Percentiles rank a stretch among this genome's conserved stretches.
Conservation (phyloP, 345 rosid species). For the Clausena lansium region DNA sequence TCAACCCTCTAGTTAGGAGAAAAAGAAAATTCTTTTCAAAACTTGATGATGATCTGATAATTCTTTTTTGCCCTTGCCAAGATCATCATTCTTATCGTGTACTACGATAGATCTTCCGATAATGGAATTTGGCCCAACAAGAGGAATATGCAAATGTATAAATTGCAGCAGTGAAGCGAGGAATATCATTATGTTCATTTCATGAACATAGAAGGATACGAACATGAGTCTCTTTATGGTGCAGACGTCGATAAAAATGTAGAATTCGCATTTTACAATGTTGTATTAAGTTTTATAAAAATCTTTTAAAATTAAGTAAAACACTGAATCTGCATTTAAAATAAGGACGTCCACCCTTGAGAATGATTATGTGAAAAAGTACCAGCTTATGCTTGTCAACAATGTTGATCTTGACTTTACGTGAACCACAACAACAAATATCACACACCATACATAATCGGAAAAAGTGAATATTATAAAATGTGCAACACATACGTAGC, state of each 20-base stretch:
- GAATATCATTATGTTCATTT: not conserved
- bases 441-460: not conserved
- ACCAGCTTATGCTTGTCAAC: conserved; percentile 61
- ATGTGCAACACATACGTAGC: conserved; percentile 34
- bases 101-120: conserved; percentile 94
- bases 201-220: not conserved
- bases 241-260: no score
- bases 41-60: no score
- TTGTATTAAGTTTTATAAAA: no score
- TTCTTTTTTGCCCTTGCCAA: conserved; percentile 40
- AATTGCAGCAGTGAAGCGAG: not conserved
- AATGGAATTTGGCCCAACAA: conserved; percentile 68
- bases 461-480: not conserved
- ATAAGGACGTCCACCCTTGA: no score
- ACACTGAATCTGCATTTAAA: no score
- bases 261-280: no score
- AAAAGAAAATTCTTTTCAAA: not conserved
- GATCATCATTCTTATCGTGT: conserved; percentile 91
- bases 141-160: conserved; percentile 58
- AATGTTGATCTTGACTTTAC: conserved; percentile 60
- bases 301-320: no score
- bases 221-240: no score
- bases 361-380: not conserved
- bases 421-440: conserved; percentile 31
- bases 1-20: not conserved